These are phyloP conservation scores for Hypoxylon sp. DNA, from an alignment of 2,329 filamentous ascomycete species.

Conservation along the genomic window DNA sequence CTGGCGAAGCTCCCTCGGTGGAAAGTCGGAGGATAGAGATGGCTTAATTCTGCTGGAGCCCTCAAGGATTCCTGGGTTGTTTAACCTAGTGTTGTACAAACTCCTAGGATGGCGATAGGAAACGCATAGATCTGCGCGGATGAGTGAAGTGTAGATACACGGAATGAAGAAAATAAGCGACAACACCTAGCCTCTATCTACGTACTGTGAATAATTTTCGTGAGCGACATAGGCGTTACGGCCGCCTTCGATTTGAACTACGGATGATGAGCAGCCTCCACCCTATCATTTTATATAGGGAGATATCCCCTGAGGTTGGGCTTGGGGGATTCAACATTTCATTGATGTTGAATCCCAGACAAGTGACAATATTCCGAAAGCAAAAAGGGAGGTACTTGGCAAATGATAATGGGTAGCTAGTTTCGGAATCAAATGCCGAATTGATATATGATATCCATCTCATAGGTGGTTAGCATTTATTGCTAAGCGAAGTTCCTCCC, in stretches of 20 bases:
- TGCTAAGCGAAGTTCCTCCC: background rate
- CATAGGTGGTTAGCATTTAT: background rate
- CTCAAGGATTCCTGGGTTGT: conserved; percentile 12
- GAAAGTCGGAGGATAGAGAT: conserved; percentile 1
- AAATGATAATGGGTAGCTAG: background rate
- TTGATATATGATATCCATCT: background rate
- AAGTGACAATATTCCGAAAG: no score
- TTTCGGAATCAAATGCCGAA: background rate
- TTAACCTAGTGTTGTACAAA: conserved; percentile 4
- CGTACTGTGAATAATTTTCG: background rate
- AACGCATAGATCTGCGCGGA: conserved; percentile 27
- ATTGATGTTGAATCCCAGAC: no score
- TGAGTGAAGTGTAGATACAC: conserved; percentile 35
- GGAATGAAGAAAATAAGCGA: conserved; percentile 39
- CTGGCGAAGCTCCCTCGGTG: background rate
- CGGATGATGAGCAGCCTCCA: no score
- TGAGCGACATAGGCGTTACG: background rate
- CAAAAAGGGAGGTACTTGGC: no score
- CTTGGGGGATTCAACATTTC: background rate
- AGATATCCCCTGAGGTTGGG: background rate
- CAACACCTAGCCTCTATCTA: background rate
- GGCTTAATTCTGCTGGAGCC: conserved; percentile 1
- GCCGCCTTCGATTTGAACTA: no score
- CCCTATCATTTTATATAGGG: no score
- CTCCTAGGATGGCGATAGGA: conserved; percentile 24